Evolutionary conservation across 768 basidiomycete genomes (phyloP), one percentile per base, ranked within the genome.

Genomic region (Leccinum barrowsii): DNA sequence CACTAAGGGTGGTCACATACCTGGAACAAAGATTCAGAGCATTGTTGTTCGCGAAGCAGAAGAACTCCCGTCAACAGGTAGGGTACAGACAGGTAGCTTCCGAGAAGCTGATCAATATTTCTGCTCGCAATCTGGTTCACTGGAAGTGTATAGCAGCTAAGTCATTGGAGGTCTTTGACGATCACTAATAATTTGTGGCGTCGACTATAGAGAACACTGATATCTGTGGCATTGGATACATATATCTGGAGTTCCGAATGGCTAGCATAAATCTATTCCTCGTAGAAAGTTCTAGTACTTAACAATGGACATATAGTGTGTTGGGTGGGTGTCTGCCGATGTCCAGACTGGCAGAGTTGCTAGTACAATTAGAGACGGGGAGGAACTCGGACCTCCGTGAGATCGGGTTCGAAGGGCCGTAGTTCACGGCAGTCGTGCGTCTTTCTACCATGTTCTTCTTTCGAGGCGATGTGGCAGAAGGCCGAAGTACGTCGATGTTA

Each of bases 21-120:
- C 26, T 26, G 26, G 26, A 26, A 26, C 26, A 26, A 26, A 26
- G 26, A 26, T 26, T 26, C 26, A 26, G 26, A 26, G 26, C 26
- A 26, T 26, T 63, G 7, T 42, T 55, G 26, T 59, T 63, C 12
- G 40, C n/a, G 11, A 51, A 59, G 19, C 57, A 63, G 11, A 54
- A 63, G 15, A 35, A 35, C 54, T 21, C 44, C 3, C 3, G 19
- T 34, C 51, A 30, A 5, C 34, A 22, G 15, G 13, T 15, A 21
- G 22, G 22, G 47, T 44, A 62, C 72, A 74, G 64, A 19, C 65
- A 60, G 46, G 35, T 62, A 19, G 61, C 26, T 26, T 7, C 26
- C 2, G 54, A 52, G 4, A 11, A 7, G n/a, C 48, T 40, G 7
- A 59, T 59, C 35, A 0, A 11, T 1, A 40, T 61, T 50, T 40